Percentiles rank a stretch among this genome's conserved stretches.
phyloP scores from a whole-genome alignment of 306 rosid species.

The Cucurbita ficifolia region DNA sequence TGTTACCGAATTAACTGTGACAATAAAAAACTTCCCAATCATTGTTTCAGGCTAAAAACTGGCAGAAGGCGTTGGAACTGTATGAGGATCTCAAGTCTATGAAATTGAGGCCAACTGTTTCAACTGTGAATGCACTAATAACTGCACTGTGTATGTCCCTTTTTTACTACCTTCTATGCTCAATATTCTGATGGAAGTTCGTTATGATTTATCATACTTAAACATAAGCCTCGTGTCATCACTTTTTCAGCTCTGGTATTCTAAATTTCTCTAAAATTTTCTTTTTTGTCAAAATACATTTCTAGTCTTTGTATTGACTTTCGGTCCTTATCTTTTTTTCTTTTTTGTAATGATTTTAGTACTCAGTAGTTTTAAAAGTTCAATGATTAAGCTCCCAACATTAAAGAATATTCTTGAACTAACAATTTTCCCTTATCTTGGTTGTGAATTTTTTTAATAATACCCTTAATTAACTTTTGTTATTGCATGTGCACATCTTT shows the following conservation, averaged over 20 bases:
- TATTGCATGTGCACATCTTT: neutral
- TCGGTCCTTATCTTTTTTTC: neutral
- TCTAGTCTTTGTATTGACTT: neutral
- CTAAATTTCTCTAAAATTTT: neutral
- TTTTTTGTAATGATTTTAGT: neutral
- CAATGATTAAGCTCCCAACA: neutral
- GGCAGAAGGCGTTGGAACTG: slow-evolving; percentile 77
- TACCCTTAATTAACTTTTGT: neutral
- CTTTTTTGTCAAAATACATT: neutral
- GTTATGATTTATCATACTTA: neutral
- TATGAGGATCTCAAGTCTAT: slow-evolving; percentile 60
- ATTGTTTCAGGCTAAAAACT: slow-evolving; percentile 64
- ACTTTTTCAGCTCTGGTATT: neutral
- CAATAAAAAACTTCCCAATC: slow-evolving; percentile 12
- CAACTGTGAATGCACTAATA: slow-evolving; percentile 84
- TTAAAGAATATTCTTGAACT: neutral
- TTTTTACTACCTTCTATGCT: neutral
- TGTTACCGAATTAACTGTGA: slow-evolving; percentile 9
- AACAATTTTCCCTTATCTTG: neutral
- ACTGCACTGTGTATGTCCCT: slow-evolving; percentile 76
- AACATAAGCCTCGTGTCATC: neutral
- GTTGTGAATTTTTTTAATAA: neutral
- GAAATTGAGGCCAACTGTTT: slow-evolving; percentile 44
- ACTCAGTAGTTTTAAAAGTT: neutral
- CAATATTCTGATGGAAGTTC: neutral